Percentiles rank a stretch among this genome's conserved stretches.
These are phyloP conservation scores for Cytospora paraplurivora DNA, from an alignment of 2,329 filamentous ascomycete species.

Conservation along the genomic window DNA sequence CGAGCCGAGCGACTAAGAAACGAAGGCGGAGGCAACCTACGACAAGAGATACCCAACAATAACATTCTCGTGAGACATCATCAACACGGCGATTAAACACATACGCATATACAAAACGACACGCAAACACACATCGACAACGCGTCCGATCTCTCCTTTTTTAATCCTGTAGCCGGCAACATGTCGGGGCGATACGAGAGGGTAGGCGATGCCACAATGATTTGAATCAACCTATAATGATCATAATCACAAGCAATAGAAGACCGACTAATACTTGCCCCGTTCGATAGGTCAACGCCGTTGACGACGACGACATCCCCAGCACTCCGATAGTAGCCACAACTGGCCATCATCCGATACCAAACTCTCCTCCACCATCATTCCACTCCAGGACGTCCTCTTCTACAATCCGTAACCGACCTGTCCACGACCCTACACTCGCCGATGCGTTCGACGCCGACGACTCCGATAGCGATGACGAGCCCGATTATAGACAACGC, in stretches of 20 bases:
- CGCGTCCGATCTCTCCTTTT: background rate
- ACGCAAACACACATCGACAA: background rate
- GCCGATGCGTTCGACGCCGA: slow-evolving; percentile 90
- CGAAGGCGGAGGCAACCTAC: background rate
- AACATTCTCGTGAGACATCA: slow-evolving; percentile 4
- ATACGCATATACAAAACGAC: background rate
- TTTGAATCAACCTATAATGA: background rate
- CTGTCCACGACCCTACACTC: slow-evolving; percentile 67
- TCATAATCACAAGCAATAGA: background rate
- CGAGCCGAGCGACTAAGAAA: background rate
- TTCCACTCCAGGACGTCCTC: slow-evolving; percentile 86
- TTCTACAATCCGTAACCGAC: slow-evolving; percentile 50
- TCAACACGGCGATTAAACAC: background rate
- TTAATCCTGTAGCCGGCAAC: slow-evolving; percentile 32
- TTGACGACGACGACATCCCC: slow-evolving; percentile 56
- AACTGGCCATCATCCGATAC: slow-evolving; percentile 42
- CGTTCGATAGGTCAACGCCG: slow-evolving; percentile 55
- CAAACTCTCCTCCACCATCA: slow-evolving; percentile 73
- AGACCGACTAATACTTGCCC: slow-evolving; percentile 8
- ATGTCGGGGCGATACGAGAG: slow-evolving; percentile 62
- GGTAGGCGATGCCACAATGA: slow-evolving; percentile 44
- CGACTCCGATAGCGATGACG: slow-evolving; percentile 73
- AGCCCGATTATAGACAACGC: slow-evolving; percentile 80
- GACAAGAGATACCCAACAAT: background rate
- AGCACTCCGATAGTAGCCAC: slow-evolving; percentile 39